A percentile compares a stretch with the other conserved stretches of the same genome.
Conservation (phyloP, 1,139 yeast genomes). For the Yamadazyma kanchanaburiensis region DNA sequence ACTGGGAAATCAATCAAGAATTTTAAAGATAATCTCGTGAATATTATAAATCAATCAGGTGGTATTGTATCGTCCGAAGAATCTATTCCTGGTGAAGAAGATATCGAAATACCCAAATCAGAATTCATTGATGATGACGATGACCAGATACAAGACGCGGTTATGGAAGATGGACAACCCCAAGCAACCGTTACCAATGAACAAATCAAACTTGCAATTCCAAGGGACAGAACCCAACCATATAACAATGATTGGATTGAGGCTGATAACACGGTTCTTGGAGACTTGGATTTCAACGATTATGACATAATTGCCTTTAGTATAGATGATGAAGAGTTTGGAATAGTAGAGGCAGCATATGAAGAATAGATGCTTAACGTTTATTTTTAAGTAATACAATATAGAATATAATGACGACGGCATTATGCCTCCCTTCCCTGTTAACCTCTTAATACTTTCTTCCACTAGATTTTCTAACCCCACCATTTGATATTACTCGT, state of each 20-base stretch:
- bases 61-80: constrained; percentile 32
- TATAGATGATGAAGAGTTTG: constrained; percentile 31
- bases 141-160: constrained; percentile 5
- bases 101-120: constrained; percentile 25
- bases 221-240: constrained; percentile 37
- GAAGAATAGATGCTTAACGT: constrained; percentile 22
- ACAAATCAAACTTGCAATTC: constrained; percentile 35
- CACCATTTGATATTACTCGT: constrained; percentile 32
- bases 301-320: constrained; percentile 43
- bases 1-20: constrained; percentile 17
- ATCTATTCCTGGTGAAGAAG: constrained; percentile 22
- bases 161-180: constrained; percentile 2
- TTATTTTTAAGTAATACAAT: constrained; percentile 5
- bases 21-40: constrained; percentile 30
- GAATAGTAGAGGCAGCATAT: constrained; percentile 40
- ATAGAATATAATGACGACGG: no score
- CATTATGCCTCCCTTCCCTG: no score
- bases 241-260: constrained; percentile 41
- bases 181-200: constrained; percentile 7
- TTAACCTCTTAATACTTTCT: constrained; percentile 9
- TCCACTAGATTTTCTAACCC: constrained; percentile 38
- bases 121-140: constrained; percentile 21
- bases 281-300: constrained; percentile 29
- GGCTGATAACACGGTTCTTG: constrained; percentile 23
- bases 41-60: constrained; percentile 45